Evolutionary conservation across 2,329 filamentous ascomycete species (phyloP).

Genomic region (Aspergillus novoparasiticus): DNA sequence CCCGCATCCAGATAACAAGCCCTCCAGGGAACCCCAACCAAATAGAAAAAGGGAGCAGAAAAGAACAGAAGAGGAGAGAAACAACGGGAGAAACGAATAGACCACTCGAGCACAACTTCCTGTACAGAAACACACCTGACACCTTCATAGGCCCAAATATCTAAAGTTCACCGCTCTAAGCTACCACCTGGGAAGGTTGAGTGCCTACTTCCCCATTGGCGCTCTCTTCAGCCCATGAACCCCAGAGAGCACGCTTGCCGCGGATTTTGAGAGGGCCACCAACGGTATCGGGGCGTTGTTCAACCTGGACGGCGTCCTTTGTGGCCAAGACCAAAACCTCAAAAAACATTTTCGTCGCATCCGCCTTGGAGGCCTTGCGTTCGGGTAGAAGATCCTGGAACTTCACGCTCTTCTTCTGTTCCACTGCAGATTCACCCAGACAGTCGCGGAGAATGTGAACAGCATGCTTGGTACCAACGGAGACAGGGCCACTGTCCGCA

Average conservation of each 20-base stretch:
- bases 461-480: constrained; percentile 88
- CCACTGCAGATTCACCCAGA: constrained; percentile 68
- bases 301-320: constrained; percentile 96
- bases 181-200: constrained; percentile 33
- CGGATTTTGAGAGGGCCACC: constrained; percentile 81
- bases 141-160: background rate
- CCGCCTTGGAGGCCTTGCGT: constrained; percentile 74
- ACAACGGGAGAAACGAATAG: background rate
- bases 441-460: constrained; percentile 90
- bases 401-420: constrained; percentile 76
- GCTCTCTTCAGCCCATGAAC: constrained; percentile 82
- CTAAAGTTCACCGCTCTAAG: constrained; percentile 9
- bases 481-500: constrained; percentile 81
- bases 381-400: constrained; percentile 93
- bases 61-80: background rate
- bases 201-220: constrained; percentile 50
- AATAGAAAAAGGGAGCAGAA: background rate
- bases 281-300: constrained; percentile 73
- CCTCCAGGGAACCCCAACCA: constrained; percentile 3
- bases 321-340: constrained; percentile 94
- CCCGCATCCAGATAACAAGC: constrained; percentile 5
- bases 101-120: background rate
- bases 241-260: constrained; percentile 95
- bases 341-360: constrained; percentile 99
- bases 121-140: constrained; percentile 3